Conservation (phyloP, 352 stramenopile genomes). For the Pythium insidiosum region DNA sequence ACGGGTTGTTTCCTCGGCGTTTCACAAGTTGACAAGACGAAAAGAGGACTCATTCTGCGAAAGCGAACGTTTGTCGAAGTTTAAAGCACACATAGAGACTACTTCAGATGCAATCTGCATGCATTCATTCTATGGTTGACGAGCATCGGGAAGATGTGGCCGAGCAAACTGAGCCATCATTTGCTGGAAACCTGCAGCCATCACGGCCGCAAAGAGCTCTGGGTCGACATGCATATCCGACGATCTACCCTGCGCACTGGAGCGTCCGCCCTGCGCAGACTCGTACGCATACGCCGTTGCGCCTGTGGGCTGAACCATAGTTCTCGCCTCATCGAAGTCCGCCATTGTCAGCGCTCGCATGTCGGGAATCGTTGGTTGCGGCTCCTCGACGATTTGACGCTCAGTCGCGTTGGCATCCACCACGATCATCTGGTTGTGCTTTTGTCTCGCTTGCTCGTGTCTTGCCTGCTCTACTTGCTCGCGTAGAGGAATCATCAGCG, state of each 20-base stretch:
- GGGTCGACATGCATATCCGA: slow-evolving; percentile 51
- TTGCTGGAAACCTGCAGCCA: slow-evolving; percentile 77
- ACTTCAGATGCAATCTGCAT: no score
- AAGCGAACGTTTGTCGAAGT: slow-evolving; percentile 47
- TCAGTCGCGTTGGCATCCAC: neutral
- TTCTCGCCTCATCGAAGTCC: slow-evolving; percentile 81
- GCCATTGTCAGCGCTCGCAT: slow-evolving; percentile 71
- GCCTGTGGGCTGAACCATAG: slow-evolving; percentile 82
- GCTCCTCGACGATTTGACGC: slow-evolving; percentile 21
- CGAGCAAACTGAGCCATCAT: slow-evolving; percentile 51
- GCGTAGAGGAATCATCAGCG: slow-evolving; percentile 81
- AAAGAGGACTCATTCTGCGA: slow-evolving; percentile 32
- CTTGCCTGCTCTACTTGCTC: slow-evolving; percentile 71
- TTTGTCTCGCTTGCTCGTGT: no score
- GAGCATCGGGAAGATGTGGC: neutral
- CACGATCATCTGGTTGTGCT: slow-evolving; percentile 21
- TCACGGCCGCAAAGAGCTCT: slow-evolving; percentile 76
- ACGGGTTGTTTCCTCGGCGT: slow-evolving; percentile 35
- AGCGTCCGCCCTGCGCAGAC: slow-evolving; percentile 26
- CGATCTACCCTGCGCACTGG: slow-evolving; percentile 6
- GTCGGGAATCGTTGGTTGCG: slow-evolving; percentile 15
- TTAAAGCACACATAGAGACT: no score
- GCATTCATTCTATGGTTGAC: slow-evolving; percentile 21
- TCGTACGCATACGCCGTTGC: slow-evolving; percentile 79
- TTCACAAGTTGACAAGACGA: slow-evolving; percentile 36